These are phyloP conservation scores for Dillenia suffruticosa DNA, from an alignment of 164 flowering plant species.

Conservation along the genomic window DNA sequence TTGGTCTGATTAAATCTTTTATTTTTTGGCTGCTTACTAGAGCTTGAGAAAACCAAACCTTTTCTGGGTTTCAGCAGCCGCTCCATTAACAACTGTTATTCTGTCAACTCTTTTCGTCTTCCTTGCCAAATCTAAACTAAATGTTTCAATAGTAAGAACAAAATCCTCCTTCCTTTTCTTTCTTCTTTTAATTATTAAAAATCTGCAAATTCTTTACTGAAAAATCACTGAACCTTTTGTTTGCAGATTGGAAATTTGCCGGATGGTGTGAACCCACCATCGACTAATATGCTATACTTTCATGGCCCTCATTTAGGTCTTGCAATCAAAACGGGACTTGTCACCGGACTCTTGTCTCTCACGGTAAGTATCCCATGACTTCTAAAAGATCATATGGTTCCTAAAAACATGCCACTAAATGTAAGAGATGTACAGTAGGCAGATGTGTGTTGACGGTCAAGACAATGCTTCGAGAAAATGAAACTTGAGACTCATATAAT, in stretches of 20 bases:
- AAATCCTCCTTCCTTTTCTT: not conserved
- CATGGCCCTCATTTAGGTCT: slow-evolving; percentile 28
- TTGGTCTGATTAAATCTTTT: not conserved
- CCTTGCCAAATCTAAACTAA: slow-evolving; percentile 36
- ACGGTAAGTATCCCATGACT: slow-evolving; percentile 39
- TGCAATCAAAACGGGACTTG: slow-evolving; percentile 49
- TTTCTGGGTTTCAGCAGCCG: slow-evolving; percentile 78
- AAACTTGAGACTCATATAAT: no score
- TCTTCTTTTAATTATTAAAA: not conserved
- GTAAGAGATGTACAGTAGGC: no score
- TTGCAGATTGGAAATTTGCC: slow-evolving; percentile 66
- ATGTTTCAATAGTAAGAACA: slow-evolving; percentile 35
- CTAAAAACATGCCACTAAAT: no score
- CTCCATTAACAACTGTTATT: slow-evolving; percentile 64
- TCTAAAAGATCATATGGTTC: no score
- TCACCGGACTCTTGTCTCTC: slow-evolving; percentile 58
- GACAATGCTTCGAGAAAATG: no score
- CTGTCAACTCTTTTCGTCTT: slow-evolving; percentile 48
- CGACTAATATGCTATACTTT: slow-evolving; percentile 44
- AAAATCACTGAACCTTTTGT: not conserved
- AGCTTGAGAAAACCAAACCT: slow-evolving; percentile 54
- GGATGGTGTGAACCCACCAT: slow-evolving; percentile 69
- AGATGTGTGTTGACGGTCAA: no score
- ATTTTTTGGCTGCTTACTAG: slow-evolving; percentile 18
- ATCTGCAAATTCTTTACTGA: no score